phyloP scores from a whole-genome alignment of 2,329 filamentous ascomycete genomes.

The Paecilomyces formosus region DNA sequence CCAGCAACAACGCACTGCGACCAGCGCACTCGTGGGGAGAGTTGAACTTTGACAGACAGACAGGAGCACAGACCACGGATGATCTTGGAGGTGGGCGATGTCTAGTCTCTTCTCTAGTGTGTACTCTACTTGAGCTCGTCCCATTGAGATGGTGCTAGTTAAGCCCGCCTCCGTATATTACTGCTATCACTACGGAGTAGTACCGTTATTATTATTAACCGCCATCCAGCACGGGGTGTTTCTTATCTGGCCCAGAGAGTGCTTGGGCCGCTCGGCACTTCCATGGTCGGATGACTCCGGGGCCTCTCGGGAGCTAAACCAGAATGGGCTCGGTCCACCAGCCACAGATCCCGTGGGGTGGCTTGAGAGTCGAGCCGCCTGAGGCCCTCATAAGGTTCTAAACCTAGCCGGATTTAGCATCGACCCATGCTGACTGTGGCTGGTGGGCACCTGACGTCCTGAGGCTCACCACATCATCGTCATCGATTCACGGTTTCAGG shows the following conservation, averaged over 20 bases:
- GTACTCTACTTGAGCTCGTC: neutral
- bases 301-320: neutral
- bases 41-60: neutral
- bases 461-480: neutral
- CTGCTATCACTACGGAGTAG: too few relatives aligned
- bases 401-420: too few relatives aligned
- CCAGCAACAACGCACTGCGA: neutral
- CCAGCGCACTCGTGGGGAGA: neutral
- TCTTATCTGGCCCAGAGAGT: neutral
- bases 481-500: neutral
- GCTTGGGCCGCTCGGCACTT: neutral
- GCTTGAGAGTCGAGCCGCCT: neutral
- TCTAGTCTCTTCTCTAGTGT: too few relatives aligned
- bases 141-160: neutral
- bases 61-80: neutral
- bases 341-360: constrained; percentile 1
- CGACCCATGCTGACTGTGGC: neutral
- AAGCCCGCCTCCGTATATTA: too few relatives aligned
- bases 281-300: neutral
- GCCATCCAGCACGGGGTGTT: neutral
- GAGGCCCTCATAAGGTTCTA: too few relatives aligned
- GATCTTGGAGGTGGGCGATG: neutral
- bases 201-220: neutral
- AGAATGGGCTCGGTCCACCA: neutral
- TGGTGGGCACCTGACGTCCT: neutral